These are phyloP conservation scores for Cyclotella atomus DNA, from an alignment of 108 stramenopile species.

Conservation along the genomic window DNA sequence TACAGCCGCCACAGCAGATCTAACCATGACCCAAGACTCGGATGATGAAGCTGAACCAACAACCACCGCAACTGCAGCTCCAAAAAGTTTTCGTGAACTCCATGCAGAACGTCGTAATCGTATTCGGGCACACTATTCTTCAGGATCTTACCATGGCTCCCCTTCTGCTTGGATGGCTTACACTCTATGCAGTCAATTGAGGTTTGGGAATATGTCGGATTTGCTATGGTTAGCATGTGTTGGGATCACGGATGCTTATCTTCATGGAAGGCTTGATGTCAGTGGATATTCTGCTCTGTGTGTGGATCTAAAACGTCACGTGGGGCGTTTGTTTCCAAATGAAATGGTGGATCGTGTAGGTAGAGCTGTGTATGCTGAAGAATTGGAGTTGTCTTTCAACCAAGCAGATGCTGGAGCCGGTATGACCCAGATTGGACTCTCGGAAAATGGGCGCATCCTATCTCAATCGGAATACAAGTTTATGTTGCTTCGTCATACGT, in stretches of 20 bases:
- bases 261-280: conserved; percentile 75
- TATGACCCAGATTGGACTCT: conserved; percentile 68
- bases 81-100: conserved; percentile 58
- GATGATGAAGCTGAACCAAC: conserved; percentile 9
- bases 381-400: conserved; percentile 52
- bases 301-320: conserved; percentile 56
- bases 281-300: conserved; percentile 65
- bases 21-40: conserved; percentile 33
- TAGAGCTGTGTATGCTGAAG: conserved; percentile 77
- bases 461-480: conserved; percentile 76
- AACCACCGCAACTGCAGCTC: conserved; percentile 2
- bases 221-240: conserved; percentile 87
- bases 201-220: conserved; percentile 70
- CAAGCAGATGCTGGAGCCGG: conserved; percentile 6
- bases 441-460: conserved; percentile 80
- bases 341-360: conserved; percentile 63
- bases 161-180: conserved; percentile 77
- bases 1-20: conserved; percentile 47
- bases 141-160: conserved; percentile 72
- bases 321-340: conserved; percentile 68
- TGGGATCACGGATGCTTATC: conserved; percentile 81
- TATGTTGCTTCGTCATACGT: conserved; percentile 80
- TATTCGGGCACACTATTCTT: conserved; percentile 70
- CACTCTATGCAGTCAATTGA: conserved; percentile 62
- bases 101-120: conserved; percentile 68